These are phyloP conservation scores for Phytophthora pinifolia DNA, from an alignment of 352 stramenopile genomes.

Conservation along the genomic window DNA sequence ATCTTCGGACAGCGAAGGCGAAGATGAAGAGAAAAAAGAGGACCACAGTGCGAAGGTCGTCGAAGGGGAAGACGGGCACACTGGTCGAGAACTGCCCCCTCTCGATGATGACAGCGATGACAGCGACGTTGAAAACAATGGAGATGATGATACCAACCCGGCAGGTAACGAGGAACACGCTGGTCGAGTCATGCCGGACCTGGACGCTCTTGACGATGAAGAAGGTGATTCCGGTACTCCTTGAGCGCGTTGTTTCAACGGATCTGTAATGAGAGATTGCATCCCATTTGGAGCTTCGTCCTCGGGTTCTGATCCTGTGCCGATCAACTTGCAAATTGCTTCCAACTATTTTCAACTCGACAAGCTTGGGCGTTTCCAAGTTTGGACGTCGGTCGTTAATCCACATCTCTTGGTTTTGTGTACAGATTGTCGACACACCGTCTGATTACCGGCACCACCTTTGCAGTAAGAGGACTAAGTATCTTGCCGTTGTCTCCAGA, in stretches of 20 bases:
- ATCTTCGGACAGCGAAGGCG: slow-evolving; percentile 49
- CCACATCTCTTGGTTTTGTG: slow-evolving; percentile 6
- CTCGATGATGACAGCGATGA: slow-evolving; percentile 32
- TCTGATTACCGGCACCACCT: background rate
- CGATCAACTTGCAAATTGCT: slow-evolving; percentile 5
- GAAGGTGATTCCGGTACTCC: slow-evolving; percentile 13
- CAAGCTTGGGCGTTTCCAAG: slow-evolving; percentile 14
- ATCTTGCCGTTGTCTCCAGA: slow-evolving; percentile 1
- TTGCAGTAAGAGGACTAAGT: slow-evolving; percentile 13
- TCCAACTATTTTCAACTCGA: slow-evolving; percentile 17
- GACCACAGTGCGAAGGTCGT: slow-evolving; percentile 1
- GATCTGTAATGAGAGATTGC: slow-evolving; percentile 19
- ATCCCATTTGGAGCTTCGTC: slow-evolving; percentile 7
- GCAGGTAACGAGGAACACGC: slow-evolving; percentile 37
- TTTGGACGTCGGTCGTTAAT: slow-evolving; percentile 9
- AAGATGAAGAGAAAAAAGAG: slow-evolving; percentile 30
- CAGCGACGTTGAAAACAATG: slow-evolving; percentile 29
- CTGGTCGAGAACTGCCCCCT: slow-evolving; percentile 30
- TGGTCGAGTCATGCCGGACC: slow-evolving; percentile 54
- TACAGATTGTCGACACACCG: slow-evolving; percentile 2
- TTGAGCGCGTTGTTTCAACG: slow-evolving; percentile 16
- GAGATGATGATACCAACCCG: slow-evolving; percentile 16
- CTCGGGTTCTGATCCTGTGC: slow-evolving; percentile 22
- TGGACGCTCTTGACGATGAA: slow-evolving; percentile 49
- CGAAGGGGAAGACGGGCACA: slow-evolving; percentile 15